Conservation (phyloP, 2,329 filamentous ascomycete genomes). For the Aspergillus brunneoviolaceus region DNA sequence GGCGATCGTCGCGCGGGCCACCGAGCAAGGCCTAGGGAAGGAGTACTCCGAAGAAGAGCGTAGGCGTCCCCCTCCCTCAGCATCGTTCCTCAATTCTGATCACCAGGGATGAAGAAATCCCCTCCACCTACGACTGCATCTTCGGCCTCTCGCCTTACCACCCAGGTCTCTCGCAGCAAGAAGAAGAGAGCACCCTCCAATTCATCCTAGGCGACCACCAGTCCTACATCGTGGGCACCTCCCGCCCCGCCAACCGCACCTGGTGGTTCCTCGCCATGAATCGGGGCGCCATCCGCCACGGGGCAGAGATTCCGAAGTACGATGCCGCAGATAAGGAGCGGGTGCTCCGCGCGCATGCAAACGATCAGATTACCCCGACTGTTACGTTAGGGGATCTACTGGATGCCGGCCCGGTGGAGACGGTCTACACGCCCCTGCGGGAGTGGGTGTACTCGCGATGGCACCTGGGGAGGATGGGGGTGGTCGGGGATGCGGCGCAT, state of each 20-base stretch:
- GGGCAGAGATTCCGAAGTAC: conserved; percentile 23
- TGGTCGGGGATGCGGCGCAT: conserved; percentile 36
- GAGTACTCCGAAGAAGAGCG: conserved; percentile 17
- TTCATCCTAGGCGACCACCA: conserved; percentile 19
- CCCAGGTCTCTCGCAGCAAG: conserved; percentile 9
- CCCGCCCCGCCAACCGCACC: conserved; percentile 19
- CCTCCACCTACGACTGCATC: background rate
- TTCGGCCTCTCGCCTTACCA: conserved; percentile 6
- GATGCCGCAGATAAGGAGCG: conserved; percentile 21
- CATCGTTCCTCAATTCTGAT: background rate
- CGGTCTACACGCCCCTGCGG: conserved; percentile 15
- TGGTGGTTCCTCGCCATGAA: conserved; percentile 28
- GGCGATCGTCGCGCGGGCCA: conserved; percentile 31
- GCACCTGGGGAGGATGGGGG: conserved; percentile 24
- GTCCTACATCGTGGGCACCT: conserved; percentile 20
- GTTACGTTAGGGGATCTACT: conserved; percentile 25
- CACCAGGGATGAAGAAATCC: background rate
- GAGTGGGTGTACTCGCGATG: conserved; percentile 27
- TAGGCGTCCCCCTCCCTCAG: background rate
- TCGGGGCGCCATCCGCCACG: conserved; percentile 18
- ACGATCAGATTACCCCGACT: conserved; percentile 19
- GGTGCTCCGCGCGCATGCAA: conserved; percentile 14
- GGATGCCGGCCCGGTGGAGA: conserved; percentile 12
- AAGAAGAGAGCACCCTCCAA: conserved; percentile 1
- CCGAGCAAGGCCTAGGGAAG: conserved; percentile 11